Base-by-base conservation (phyloP, 2,329 filamentous ascomycete genomes). In the Zymoseptoria passerinii region DNA sequence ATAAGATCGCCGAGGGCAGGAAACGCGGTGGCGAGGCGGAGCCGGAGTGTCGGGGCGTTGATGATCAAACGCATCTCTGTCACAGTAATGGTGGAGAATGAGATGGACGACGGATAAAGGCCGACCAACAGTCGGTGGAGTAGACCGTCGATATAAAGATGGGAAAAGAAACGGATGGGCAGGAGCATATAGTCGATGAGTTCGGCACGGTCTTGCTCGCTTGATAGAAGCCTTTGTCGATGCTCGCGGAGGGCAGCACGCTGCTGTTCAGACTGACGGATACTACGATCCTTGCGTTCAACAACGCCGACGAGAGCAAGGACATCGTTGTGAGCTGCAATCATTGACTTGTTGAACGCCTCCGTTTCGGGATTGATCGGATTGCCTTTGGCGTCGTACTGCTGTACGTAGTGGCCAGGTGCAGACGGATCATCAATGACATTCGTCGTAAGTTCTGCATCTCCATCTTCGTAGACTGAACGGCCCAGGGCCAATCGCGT, bases 261-360 rank as follows among this genome's bases (percentile, higher is more conserved):
- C 3, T 58, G 56, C n/a, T 49, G 40, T 27, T 58, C 58, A n/a
- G 60, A 56, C 19, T 28, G 48, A n/a, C 57, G 55, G 40, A 62
- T 57, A 16, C 52, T 58, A 28, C 58, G 20, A 48, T 68, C 58
- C 52, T 68, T 74, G 58, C 74, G 68, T 63, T 78, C 75, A 0
- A 79, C 74, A 0, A 79, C 76, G 19, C 77, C 77, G 8, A 79
- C 75, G 0, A 77, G 73, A 19, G 73, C 75, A 4, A 79, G 70
- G 1, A 78, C 73, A 61, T 78, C 76, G 51, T 80, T 80, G 57
- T 78, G 75, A 7, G 77, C 77, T 55, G 73, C 71, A 54, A 77
- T 71, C 44, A 77, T 68, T 28, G 68, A 69, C 35, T 74, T 70
- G 35, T 74, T 75, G 55, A 74, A 71, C 5, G 70, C 68, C 28